Conservation (phyloP, 352 stramenopile genomes). For the Phytopythium aichiense region DNA sequence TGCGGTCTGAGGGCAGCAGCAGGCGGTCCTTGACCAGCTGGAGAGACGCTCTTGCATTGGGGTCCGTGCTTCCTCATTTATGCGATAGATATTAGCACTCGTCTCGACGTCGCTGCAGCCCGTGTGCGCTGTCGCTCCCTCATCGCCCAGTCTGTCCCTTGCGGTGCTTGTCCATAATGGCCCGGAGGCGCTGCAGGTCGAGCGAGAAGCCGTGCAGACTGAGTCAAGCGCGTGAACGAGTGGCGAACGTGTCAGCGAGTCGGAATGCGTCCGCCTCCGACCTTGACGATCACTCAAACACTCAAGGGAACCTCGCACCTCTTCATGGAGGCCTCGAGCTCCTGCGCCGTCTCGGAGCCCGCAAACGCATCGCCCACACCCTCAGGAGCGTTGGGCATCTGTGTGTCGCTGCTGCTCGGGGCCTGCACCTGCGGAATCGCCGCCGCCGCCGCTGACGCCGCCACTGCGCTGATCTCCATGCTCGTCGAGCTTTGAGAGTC, state of each 20-base stretch:
- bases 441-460: not conserved
- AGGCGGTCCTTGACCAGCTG: too few species aligned
- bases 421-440: not conserved
- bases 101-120: not conserved
- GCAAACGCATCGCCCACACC: not conserved
- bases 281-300: not conserved
- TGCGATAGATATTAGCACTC: not conserved
- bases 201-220: conserved; percentile 33
- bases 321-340: conserved; percentile 19
- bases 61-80: too few species aligned
- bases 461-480: not conserved
- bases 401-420: too few species aligned
- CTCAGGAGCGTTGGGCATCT: not conserved
- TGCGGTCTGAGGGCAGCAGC: too few species aligned
- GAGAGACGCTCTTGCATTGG: too few species aligned
- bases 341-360: conserved; percentile 8
- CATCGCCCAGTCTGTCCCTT: not conserved
- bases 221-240: not conserved
- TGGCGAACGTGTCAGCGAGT: not conserved
- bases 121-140: not conserved
- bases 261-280: not conserved
- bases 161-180: conserved; percentile 18
- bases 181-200: conserved; percentile 28
- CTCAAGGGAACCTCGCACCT: conserved; percentile 10
- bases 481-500: too few species aligned